phyloP scores from a whole-genome alignment of 768 basidiomycete genomes.

The Pholiota molesta region DNA sequence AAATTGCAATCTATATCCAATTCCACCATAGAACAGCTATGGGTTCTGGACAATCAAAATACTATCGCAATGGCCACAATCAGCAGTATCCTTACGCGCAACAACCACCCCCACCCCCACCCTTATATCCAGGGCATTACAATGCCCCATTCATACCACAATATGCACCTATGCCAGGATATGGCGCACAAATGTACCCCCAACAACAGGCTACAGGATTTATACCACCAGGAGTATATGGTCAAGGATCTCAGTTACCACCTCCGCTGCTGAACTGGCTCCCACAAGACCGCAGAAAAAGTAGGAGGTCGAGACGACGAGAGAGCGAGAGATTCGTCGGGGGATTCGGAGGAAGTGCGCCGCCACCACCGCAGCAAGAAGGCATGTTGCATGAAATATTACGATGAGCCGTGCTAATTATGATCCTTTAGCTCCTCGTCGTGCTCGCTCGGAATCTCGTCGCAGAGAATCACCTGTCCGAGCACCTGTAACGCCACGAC shows the following conservation, averaged over 20 bases:
- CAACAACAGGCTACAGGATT: conserved; percentile 21
- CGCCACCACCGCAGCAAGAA: conserved; percentile 16
- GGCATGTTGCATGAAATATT: conserved; percentile 8
- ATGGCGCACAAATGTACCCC: conserved; percentile 16
- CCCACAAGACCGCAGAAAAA: conserved; percentile 23
- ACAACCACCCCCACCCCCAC: conserved; percentile 17
- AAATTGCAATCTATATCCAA: conserved; percentile 1
- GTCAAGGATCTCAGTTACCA: conserved; percentile 23
- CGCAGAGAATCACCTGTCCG: conserved; percentile 1
- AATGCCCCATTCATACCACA: conserved; percentile 18
- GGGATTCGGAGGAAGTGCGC: conserved; percentile 25
- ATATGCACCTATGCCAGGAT: conserved; percentile 12
- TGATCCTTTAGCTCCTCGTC: conserved; percentile 10
- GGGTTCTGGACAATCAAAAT: conserved; percentile 23
- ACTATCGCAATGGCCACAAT: conserved; percentile 7
- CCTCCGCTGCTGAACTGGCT: conserved; percentile 27
- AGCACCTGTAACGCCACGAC: conserved; percentile 12
- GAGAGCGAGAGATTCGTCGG: conserved; percentile 29
- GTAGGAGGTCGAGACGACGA: conserved; percentile 14
- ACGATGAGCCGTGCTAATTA: neutral
- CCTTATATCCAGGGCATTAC: conserved; percentile 13
- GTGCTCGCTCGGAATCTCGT: conserved; percentile 18
- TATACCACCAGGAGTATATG: conserved; percentile 26
- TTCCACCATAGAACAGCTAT: conserved; percentile 10
- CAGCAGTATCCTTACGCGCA: conserved; percentile 20